Conservation (phyloP, 345 rosid genomes). For the Citrus mangshanensis region DNA sequence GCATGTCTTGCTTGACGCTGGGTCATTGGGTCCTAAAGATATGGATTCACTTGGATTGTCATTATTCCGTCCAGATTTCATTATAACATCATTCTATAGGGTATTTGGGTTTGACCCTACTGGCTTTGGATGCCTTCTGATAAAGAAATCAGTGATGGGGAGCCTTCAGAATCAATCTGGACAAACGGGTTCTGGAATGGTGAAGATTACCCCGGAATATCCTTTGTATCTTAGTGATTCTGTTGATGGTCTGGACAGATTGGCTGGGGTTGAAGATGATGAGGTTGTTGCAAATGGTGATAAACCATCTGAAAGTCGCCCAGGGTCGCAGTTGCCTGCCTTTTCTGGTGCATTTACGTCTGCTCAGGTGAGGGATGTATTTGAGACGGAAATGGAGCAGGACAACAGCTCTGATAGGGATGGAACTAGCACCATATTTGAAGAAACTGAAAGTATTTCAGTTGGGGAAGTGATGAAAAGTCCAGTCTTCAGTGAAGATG, state of each 20-base stretch:
- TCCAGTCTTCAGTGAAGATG: slow-evolving; percentile 96
- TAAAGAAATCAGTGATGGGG: slow-evolving; percentile 96
- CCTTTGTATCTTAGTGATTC: slow-evolving; percentile 94
- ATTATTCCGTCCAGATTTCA: slow-evolving; percentile 94
- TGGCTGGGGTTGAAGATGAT: slow-evolving; percentile 50
- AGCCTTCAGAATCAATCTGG: slow-evolving; percentile 93
- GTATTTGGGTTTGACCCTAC: slow-evolving; percentile 97
- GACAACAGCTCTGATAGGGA: slow-evolving; percentile 83
- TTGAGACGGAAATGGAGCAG: slow-evolving; percentile 83
- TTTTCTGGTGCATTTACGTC: slow-evolving; percentile 90
- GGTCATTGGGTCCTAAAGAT: slow-evolving; percentile 97
- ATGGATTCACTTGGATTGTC: slow-evolving; percentile 99
- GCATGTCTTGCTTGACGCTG: slow-evolving; percentile 99
- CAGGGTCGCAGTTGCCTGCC: slow-evolving; percentile 74
- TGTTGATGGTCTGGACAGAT: slow-evolving; percentile 70
- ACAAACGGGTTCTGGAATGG: slow-evolving; percentile 90
- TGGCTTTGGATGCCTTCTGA: slow-evolving; percentile 96
- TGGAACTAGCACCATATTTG: slow-evolving; percentile 86
- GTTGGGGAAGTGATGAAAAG: slow-evolving; percentile 98
- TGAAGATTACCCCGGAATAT: slow-evolving; percentile 92
- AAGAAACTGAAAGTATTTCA: slow-evolving; percentile 86
- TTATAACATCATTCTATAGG: slow-evolving; percentile 91
- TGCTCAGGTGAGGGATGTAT: slow-evolving; percentile 91
- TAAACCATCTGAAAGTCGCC: slow-evolving; percentile 51
- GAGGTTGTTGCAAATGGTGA: slow-evolving; percentile 55